Conservation (phyloP, 106 monocot genomes). For the Dioscorea dumetorum region DNA sequence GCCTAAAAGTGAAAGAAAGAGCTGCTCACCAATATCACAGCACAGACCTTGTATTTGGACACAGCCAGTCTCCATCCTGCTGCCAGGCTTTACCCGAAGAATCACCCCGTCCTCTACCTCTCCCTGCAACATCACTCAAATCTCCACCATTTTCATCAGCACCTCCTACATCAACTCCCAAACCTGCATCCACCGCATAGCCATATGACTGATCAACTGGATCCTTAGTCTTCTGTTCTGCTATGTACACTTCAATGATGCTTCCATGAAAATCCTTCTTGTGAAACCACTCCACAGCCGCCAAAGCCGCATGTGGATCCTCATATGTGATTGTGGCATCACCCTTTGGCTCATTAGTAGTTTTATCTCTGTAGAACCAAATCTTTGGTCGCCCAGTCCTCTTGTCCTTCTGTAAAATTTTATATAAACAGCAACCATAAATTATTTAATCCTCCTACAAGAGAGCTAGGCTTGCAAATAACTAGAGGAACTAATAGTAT, state of each 20-base stretch:
- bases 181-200: slow-evolving; percentile 11
- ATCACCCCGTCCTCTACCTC: slow-evolving; percentile 74
- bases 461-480: not conserved
- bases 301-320: slow-evolving; percentile 95
- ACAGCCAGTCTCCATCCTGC: slow-evolving; percentile 98
- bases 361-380: slow-evolving; percentile 94
- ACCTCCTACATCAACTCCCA: slow-evolving; percentile 19
- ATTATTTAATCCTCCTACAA: too few species aligned
- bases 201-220: slow-evolving; percentile 24
- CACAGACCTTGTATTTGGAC: slow-evolving; percentile 99
- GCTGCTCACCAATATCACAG: slow-evolving; percentile 93
- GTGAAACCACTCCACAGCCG: slow-evolving; percentile 98
- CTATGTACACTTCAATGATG: slow-evolving; percentile 76
- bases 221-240: slow-evolving; percentile 83
- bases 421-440: too few species aligned
- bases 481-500: slow-evolving; percentile 6
- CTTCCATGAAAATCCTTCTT: slow-evolving; percentile 94
- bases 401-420: slow-evolving; percentile 86
- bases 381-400: slow-evolving; percentile 88
- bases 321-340: slow-evolving; percentile 98
- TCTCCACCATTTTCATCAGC: slow-evolving; percentile 29
- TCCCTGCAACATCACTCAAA: slow-evolving; percentile 35
- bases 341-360: slow-evolving; percentile 93
- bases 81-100: slow-evolving; percentile 82
- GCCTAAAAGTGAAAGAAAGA: slow-evolving; percentile 35